Percentiles rank a stretch among this genome's conserved stretches.
phyloP scores from a whole-genome alignment of 768 basidiomycete species.

The Boletus sp. region DNA sequence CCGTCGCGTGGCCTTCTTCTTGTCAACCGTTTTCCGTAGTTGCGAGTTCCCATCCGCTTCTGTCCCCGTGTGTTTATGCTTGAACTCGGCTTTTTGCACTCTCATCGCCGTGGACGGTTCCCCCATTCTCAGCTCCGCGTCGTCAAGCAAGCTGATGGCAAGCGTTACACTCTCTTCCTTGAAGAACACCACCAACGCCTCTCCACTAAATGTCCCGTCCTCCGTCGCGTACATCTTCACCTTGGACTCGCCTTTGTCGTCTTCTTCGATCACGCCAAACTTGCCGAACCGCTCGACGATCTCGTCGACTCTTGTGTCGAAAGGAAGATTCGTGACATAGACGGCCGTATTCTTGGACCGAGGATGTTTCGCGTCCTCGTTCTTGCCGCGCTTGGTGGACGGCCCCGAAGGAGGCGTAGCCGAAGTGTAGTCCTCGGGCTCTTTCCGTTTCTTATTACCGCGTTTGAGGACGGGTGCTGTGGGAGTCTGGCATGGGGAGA shows the following conservation, averaged over 20 bases:
- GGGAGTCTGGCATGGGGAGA: slow-evolving; percentile 56
- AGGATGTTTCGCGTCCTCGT: slow-evolving; percentile 45
- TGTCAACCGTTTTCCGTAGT: slow-evolving; percentile 66
- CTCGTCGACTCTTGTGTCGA: slow-evolving; percentile 70
- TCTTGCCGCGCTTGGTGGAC: slow-evolving; percentile 70
- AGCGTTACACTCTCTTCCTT: slow-evolving; percentile 93
- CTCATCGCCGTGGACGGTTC: slow-evolving; percentile 70
- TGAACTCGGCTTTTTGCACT: slow-evolving; percentile 75
- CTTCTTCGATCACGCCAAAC: slow-evolving; percentile 92
- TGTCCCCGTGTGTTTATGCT: slow-evolving; percentile 56
- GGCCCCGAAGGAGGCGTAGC: slow-evolving; percentile 49
- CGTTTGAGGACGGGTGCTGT: slow-evolving; percentile 84
- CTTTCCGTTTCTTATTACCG: slow-evolving; percentile 77
- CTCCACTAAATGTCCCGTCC: slow-evolving; percentile 86
- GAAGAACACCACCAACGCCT: slow-evolving; percentile 95
- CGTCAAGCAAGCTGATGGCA: slow-evolving; percentile 83
- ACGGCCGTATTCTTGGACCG: slow-evolving; percentile 92
- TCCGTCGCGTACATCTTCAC: slow-evolving; percentile 94
- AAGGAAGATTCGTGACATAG: slow-evolving; percentile 82
- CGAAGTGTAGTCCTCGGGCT: slow-evolving; percentile 68
- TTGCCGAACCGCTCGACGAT: slow-evolving; percentile 84
- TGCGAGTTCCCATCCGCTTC: slow-evolving; percentile 42
- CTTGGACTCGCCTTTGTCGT: slow-evolving; percentile 87
- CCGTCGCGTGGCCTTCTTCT: slow-evolving; percentile 70
- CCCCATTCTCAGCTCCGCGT: slow-evolving; percentile 86